phyloP scores from a whole-genome alignment of 2,329 filamentous ascomycete genomes.

The Hymenoscyphus fraxineus region DNA sequence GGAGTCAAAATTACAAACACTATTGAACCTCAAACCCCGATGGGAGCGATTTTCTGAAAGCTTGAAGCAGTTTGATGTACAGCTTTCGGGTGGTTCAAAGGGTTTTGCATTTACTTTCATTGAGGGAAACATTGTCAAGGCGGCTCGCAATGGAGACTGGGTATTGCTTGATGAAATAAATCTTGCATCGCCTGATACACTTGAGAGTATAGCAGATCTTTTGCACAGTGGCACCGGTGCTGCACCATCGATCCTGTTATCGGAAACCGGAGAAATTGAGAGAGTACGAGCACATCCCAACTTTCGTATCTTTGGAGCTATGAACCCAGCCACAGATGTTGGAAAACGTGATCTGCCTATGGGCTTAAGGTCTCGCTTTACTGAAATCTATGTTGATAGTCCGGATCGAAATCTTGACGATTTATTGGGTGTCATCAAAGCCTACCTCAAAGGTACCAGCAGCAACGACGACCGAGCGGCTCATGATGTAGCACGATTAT shows the following conservation, averaged over 20 bases:
- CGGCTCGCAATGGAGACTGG: slow-evolving; percentile 95
- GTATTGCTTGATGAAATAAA: slow-evolving; percentile 97
- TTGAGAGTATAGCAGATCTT: slow-evolving; percentile 90
- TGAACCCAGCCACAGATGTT: slow-evolving; percentile 98
- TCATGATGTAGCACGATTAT: slow-evolving; percentile 79
- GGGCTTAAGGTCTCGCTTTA: slow-evolving; percentile 87
- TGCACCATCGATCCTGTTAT: slow-evolving; percentile 78
- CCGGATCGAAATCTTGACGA: slow-evolving; percentile 86
- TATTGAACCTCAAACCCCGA: slow-evolving; percentile 55
- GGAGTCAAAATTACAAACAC: slow-evolving; percentile 61
- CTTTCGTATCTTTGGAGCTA: slow-evolving; percentile 95
- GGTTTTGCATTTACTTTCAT: slow-evolving; percentile 92
- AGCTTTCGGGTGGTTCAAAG: slow-evolving; percentile 68
- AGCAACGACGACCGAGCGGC: slow-evolving; percentile 70
- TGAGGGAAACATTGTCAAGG: slow-evolving; percentile 93
- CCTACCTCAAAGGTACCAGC: slow-evolving; percentile 72
- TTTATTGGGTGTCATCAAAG: slow-evolving; percentile 80
- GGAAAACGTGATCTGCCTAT: slow-evolving; percentile 92
- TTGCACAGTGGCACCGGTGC: slow-evolving; percentile 68
- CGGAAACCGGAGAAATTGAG: slow-evolving; percentile 91
- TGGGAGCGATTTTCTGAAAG: slow-evolving; percentile 79
- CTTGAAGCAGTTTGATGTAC: slow-evolving; percentile 74
- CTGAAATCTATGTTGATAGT: slow-evolving; percentile 89
- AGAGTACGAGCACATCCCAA: slow-evolving; percentile 84
- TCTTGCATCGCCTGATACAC: slow-evolving; percentile 85